Percentiles rank a stretch among this genome's conserved stretches.
Evolutionary conservation across 352 stramenopile species (phyloP).

Genomic region (Phytopythium cucurbitacearum): DNA sequence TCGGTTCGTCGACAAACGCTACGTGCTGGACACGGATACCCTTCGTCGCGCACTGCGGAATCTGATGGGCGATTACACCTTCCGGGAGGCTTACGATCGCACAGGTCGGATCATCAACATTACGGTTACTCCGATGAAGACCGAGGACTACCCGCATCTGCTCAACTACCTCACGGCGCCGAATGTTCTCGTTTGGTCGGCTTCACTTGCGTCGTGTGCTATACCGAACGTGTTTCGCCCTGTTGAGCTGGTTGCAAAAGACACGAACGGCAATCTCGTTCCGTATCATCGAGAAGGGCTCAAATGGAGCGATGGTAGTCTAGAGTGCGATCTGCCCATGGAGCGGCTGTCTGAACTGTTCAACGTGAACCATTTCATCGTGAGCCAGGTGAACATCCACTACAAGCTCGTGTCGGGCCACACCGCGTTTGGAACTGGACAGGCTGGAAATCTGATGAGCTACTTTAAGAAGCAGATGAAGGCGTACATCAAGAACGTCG

Average conservation of each 20-base stretch:
- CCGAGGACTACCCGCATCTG: constrained; percentile 93
- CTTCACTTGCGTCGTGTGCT: constrained; percentile 92
- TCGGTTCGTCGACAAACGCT: constrained; percentile 66
- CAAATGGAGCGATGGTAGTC: constrained; percentile 94
- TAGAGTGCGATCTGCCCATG: constrained; percentile 95
- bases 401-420: constrained; percentile 86
- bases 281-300: constrained; percentile 75
- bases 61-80: constrained; percentile 97
- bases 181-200: constrained; percentile 98
- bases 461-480: constrained; percentile 96
- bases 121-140: constrained; percentile 91
- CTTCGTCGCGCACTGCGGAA: constrained; percentile 68
- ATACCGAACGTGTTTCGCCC: constrained; percentile 94
- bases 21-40: constrained; percentile 64
- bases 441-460: constrained; percentile 81
- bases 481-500: constrained; percentile 86
- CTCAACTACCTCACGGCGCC: constrained; percentile 98
- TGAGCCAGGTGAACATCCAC: constrained; percentile 92
- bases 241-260: constrained; percentile 94
- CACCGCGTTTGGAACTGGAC: constrained; percentile 62
- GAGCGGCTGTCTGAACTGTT: constrained; percentile 95
- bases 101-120: constrained; percentile 99
- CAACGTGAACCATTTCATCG: constrained; percentile 99
- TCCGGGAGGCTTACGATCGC: constrained; percentile 97
- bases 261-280: constrained; percentile 80